Conservation (phyloP, 2,329 filamentous ascomycete genomes). For the Epichloe typhina region DNA sequence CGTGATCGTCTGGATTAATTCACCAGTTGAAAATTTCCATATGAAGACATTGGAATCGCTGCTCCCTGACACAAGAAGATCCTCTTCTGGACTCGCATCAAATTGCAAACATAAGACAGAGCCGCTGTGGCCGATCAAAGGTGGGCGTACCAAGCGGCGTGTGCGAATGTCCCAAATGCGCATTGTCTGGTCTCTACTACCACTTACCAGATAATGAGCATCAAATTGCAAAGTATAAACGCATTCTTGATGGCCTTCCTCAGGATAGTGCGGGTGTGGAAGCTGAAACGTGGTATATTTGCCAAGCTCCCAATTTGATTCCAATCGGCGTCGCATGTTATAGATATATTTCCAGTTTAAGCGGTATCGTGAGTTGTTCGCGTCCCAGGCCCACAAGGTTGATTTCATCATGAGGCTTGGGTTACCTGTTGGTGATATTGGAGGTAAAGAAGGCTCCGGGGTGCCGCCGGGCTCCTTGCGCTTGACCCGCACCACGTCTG, state of each 20-base stretch:
- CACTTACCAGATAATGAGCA: conserved; percentile 76
- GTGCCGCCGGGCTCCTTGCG: conserved; percentile 23
- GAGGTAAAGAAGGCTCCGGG: conserved; percentile 18
- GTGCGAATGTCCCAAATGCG: conserved; percentile 84
- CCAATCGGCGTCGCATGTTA: conserved; percentile 69
- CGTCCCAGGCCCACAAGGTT: conserved; percentile 38
- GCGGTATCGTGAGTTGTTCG: conserved; percentile 36
- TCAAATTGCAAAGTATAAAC: conserved; percentile 92
- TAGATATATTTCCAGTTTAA: conserved; percentile 93
- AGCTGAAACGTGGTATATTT: conserved; percentile 79
- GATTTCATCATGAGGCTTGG: conserved; percentile 26
- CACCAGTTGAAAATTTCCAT: conserved; percentile 86
- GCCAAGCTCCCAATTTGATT: conserved; percentile 83
- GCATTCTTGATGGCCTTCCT: conserved; percentile 81
- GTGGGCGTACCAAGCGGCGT: conserved; percentile 59
- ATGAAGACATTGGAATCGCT: conserved; percentile 84
- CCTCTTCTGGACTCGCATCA: conserved; percentile 73
- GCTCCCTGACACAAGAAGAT: conserved; percentile 89
- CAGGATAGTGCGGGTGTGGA: conserved; percentile 65
- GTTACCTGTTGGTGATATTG: conserved; percentile 16
- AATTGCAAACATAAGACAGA: conserved; percentile 94
- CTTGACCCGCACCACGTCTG: conserved; percentile 19
- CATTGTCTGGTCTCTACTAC: conserved; percentile 77
- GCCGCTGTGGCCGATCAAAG: conserved; percentile 63
- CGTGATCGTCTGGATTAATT: conserved; percentile 62